Percentiles rank a stretch among this genome's conserved stretches.
Evolutionary conservation across 139 green algal species (phyloP).

Genomic region (Zygnema cylindricum): DNA sequence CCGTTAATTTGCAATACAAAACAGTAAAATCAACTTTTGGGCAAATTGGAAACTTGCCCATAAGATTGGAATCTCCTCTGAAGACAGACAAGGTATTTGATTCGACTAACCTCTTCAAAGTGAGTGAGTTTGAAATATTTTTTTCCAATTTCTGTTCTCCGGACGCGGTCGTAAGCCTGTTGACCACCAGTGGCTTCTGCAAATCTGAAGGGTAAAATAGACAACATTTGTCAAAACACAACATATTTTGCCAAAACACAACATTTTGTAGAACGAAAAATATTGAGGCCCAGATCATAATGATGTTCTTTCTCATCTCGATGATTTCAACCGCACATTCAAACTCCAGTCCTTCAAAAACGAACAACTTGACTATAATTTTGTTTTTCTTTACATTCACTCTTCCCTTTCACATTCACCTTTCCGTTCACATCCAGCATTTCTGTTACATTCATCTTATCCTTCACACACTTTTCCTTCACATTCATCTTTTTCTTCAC

Average conservation of each 20-base stretch:
- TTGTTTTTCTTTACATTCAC: background rate
- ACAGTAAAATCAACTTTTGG: too few species aligned
- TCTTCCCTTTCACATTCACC: too few species aligned
- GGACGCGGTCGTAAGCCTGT: slow-evolving; percentile 85
- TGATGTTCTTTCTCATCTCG: background rate
- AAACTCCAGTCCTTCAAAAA: background rate
- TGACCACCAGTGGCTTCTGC: slow-evolving; percentile 41
- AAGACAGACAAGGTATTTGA: too few species aligned
- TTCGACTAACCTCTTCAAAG: slow-evolving; percentile 91
- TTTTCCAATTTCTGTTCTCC: slow-evolving; percentile 78
- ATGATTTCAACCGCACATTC: background rate
- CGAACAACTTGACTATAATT: background rate
- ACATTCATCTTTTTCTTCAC: too few species aligned
- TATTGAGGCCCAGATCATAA: background rate
- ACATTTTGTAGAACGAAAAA: slow-evolving; percentile 22
- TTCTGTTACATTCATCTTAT: too few species aligned
- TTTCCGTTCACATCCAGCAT: too few species aligned
- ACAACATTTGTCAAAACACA: slow-evolving; percentile 14
- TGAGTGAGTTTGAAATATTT: slow-evolving; percentile 75
- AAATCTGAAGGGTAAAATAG: slow-evolving; percentile 44
- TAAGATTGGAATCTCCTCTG: too few species aligned
- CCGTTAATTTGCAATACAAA: too few species aligned
- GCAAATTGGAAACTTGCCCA: too few species aligned
- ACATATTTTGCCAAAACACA: background rate
- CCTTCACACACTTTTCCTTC: too few species aligned